Base-by-base conservation (phyloP, 345 rosid genomes). In the Salix caprea region DNA sequence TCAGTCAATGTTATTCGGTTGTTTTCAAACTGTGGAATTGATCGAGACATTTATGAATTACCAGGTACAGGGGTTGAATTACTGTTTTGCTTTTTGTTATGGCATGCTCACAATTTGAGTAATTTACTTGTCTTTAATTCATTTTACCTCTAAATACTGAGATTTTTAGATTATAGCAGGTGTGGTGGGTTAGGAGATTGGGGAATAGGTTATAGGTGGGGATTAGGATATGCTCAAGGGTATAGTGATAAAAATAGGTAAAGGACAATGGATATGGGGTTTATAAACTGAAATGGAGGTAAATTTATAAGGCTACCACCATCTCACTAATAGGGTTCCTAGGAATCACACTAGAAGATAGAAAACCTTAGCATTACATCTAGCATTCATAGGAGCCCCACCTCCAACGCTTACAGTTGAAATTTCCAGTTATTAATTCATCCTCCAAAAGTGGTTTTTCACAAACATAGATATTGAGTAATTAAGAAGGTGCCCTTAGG, bases 21-120 rank as follows among this genome's bases (percentile, higher is more conserved):
- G 93, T 12, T 96, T 88, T 80, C 99, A 96, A 84, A 92, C 97
- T 0, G 97, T 90, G 23, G 99, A 96, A 81, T 85, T 96, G 81
- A 96, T 96, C 36, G 98, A 96, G 84, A 96, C 99, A 56, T 96
- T 94, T 83, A 91, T 92, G 99, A 96, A 96, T 82, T 96, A 96
- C 85, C 98, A 96, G 99, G 99, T 94, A 89, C 42, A 36, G 52
- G 26, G 46, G 70, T 24, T 46, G 7, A 34, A 56, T 34, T 9
- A 10, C 11, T 39, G 36, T 19, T 44, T 60, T 32, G 36, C 19
- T 4, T 30, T 58, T 16, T 2, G 7, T 6, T 58, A 15, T 69
- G 32, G 5, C 26, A 76, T 26, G 67, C 42, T 1, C 26, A 13
- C 30, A 37, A 24, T 58, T 39, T 74, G 10, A 69, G 30, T 40